Evolutionary conservation across 2,329 filamentous ascomycete genomes (phyloP).

Genomic region (Incumbomyces delicatus): DNA sequence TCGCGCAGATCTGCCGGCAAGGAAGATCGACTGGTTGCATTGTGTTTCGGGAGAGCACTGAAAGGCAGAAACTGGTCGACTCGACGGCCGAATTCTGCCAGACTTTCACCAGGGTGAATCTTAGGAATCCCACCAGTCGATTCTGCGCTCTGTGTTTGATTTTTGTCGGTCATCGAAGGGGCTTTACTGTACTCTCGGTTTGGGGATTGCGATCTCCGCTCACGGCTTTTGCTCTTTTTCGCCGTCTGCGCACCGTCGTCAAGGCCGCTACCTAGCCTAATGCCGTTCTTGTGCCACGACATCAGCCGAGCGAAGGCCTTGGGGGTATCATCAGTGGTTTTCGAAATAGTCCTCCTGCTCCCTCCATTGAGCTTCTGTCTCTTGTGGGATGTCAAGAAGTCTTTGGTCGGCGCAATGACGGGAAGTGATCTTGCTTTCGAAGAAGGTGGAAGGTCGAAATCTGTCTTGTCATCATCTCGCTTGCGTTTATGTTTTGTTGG

Average conservation of each 20-base stretch:
- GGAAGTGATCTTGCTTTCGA: conserved; percentile 48
- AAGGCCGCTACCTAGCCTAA: conserved; percentile 52
- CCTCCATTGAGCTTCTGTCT: conserved; percentile 26
- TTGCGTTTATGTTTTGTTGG: conserved; percentile 75
- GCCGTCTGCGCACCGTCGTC: conserved; percentile 51
- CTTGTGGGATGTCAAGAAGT: conserved; percentile 25
- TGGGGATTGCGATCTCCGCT: conserved; percentile 10
- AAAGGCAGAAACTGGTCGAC: conserved; percentile 80
- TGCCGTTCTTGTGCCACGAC: conserved; percentile 55
- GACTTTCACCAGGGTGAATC: conserved; percentile 72
- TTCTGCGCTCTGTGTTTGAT: conserved; percentile 11
- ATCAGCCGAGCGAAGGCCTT: conserved; percentile 80
- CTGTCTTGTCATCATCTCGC: conserved; percentile 40
- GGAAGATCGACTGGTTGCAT: conserved; percentile 5
- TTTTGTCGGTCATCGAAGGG: conserved; percentile 3
- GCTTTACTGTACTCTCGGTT: not conserved
- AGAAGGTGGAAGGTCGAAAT: conserved; percentile 49
- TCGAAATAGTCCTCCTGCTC: conserved; percentile 33
- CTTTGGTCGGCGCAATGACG: conserved; percentile 27
- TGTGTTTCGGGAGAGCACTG: conserved; percentile 49
- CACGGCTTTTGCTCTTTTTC: conserved; percentile 24
- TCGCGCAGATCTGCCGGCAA: conserved; percentile 43
- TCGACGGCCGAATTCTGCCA: conserved; percentile 70
- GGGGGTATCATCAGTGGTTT: conserved; percentile 69
- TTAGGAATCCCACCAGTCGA: conserved; percentile 37